phyloP scores from a whole-genome alignment of 345 rosid genomes.

The Leavenworthia alabamica region DNA sequence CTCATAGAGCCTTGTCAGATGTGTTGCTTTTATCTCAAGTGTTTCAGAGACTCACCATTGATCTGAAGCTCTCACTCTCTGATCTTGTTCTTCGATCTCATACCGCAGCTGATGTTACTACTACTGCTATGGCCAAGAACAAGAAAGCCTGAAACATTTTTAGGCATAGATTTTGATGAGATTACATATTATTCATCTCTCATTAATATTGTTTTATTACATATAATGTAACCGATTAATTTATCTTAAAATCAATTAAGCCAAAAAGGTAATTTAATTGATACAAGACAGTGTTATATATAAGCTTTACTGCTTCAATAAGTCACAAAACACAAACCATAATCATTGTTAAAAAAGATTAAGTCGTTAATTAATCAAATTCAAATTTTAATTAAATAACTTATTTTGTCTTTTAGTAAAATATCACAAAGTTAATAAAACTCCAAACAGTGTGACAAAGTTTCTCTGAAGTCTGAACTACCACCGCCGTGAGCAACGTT shows the following conservation, averaged over 20 bases:
- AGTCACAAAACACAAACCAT: not conserved
- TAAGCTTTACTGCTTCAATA: not conserved
- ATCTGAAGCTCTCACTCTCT: constrained; percentile 46
- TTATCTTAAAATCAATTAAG: not conserved
- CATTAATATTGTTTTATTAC: not conserved
- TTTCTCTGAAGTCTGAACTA: not conserved
- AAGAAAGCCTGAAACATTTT: constrained; percentile 28
- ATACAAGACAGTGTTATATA: not conserved
- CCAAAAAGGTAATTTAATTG: not conserved
- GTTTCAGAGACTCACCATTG: constrained; percentile 60
- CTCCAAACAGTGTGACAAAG: not conserved
- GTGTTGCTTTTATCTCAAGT: constrained; percentile 51
- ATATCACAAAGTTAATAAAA: too few species aligned
- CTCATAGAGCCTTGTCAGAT: constrained; percentile 89
- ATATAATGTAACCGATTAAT: not conserved
- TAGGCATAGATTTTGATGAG: not conserved
- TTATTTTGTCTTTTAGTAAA: too few species aligned
- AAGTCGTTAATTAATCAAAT: not conserved
- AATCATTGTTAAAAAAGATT: not conserved
- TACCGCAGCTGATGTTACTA: constrained; percentile 35
- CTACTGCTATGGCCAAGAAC: constrained; percentile 40
- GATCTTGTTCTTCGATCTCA: constrained; percentile 46
- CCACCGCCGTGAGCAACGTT: constrained; percentile 70
- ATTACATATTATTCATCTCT: not conserved
- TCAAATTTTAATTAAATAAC: too few species aligned